phyloP scores from a whole-genome alignment of 2,329 filamentous ascomycete genomes.

The Aspergillus thermomutatus region DNA sequence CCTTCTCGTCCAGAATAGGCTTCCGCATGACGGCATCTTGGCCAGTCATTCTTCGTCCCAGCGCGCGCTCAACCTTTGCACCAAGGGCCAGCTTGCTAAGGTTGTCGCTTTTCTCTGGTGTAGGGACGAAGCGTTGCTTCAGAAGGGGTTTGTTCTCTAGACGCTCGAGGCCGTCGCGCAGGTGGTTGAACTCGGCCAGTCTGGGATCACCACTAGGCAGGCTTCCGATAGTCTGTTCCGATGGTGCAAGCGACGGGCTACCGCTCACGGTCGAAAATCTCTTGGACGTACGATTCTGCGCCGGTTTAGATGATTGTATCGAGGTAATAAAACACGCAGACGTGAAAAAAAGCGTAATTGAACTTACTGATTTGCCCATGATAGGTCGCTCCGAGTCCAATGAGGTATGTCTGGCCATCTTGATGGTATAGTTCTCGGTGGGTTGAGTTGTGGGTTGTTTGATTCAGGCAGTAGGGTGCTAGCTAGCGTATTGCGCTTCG shows the following conservation, averaged over 20 bases:
- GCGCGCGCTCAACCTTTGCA: constrained; percentile 84
- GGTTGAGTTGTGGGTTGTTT: background rate
- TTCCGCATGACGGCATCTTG: constrained; percentile 83
- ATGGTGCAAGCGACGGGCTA: constrained; percentile 44
- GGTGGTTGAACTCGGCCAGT: constrained; percentile 66
- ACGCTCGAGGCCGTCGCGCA: constrained; percentile 76
- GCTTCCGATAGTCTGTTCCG: constrained; percentile 42
- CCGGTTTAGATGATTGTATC: constrained; percentile 4
- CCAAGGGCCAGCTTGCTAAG: constrained; percentile 83
- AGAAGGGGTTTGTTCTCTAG: constrained; percentile 85
- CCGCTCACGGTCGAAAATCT: constrained; percentile 53
- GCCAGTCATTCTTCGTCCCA: constrained; percentile 78
- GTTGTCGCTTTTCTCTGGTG: constrained; percentile 74
- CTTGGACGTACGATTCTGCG: constrained; percentile 49
- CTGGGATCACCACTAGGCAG: constrained; percentile 48
- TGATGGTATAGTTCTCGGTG: background rate
- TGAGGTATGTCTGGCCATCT: constrained; percentile 42
- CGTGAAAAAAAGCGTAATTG: background rate
- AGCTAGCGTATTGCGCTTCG: background rate
- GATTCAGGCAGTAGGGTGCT: background rate
- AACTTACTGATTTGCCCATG: constrained; percentile 51
- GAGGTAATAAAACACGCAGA: background rate
- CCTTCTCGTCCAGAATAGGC: constrained; percentile 45
- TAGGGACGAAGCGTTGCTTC: constrained; percentile 76
- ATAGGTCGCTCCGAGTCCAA: constrained; percentile 55